Evolutionary conservation across 1,139 yeast genomes (phyloP), one percentile per base, ranked within the genome.

Genomic region (Blastobotrys raffinosifermentans): DNA sequence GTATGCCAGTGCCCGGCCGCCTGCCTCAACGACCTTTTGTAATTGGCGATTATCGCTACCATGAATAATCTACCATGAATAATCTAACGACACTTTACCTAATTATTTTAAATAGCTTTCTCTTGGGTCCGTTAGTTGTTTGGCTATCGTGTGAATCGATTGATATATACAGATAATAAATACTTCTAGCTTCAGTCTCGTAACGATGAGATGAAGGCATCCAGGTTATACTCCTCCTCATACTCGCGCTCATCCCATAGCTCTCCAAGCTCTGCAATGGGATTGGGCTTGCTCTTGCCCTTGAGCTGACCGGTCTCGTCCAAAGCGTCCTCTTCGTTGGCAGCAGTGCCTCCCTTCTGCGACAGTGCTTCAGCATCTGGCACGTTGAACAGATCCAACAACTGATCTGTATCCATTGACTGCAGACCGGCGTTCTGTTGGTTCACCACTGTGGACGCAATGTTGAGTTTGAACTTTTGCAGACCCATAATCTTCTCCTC

Each of bases 401-500:
- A 70, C 62, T 93, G 97, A 55, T 85, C 89, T 0, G 98, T 89
- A 54, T 87, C 97, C 98, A 93, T 93, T 0, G 96, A 85, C 4
- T 86, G 76, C 49, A 93, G 71, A 1, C 97, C 98, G 8, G 94
- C 75, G 59, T 93, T 93, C 58, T 93, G 98, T 60, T 93, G 99
- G 57, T 89, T 89, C 39, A 93, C 94, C 52, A 93, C 85, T 0
- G 96, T 85, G 0, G 95, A 84, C 0, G 98, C 99, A 56, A 93
- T 86, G 58, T 89, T 91, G 82, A 93, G 81, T 65, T 93, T 93
- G 75, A 93, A 93, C 60, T 86, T 86, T 56, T 93, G 99, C 50
- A 93, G 70, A 29, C 98, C 97, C 99, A 93, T 93, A 46, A 93
- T 93, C 64, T 93, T 89, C 57, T 91, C 98, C 60, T 93, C 99